Conservation (phyloP, 352 stramenopile genomes). For the Phytopythium montanum region DNA sequence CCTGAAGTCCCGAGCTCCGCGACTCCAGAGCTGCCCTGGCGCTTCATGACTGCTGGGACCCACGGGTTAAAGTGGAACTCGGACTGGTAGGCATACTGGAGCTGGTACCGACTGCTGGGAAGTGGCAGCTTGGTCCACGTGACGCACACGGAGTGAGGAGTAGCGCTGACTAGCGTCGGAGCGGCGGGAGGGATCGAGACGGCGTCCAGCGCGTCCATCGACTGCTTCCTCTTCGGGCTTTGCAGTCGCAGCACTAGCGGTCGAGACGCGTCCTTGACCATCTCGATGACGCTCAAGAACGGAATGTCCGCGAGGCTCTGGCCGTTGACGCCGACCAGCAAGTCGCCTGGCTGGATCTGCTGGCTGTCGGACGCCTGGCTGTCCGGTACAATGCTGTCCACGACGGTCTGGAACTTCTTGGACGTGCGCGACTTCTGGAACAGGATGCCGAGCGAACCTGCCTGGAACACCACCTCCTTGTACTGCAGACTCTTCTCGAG, state of each 20-base stretch:
- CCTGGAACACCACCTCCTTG: constrained; percentile 72
- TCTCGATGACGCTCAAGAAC: constrained; percentile 75
- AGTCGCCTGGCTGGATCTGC: constrained; percentile 62
- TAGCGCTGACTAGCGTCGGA: constrained; percentile 63
- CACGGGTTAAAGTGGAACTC: constrained; percentile 59
- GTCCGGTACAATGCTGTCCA: constrained; percentile 79
- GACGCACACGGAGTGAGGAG: constrained; percentile 55
- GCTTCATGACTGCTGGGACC: constrained; percentile 50
- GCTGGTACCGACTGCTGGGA: constrained; percentile 38
- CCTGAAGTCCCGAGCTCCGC: constrained; percentile 35
- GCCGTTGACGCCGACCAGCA: constrained; percentile 74
- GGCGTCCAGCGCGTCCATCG: constrained; percentile 46
- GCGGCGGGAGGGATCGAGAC: constrained; percentile 55
- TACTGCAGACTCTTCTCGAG: constrained; percentile 44
- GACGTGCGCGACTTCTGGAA: constrained; percentile 67
- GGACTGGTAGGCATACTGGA: constrained; percentile 62
- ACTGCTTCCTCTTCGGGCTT: constrained; percentile 41
- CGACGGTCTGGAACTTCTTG: constrained; percentile 66
- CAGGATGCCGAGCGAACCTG: constrained; percentile 69
- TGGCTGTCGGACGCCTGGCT: constrained; percentile 72
- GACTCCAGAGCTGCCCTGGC: constrained; percentile 23
- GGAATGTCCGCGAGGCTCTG: constrained; percentile 53
- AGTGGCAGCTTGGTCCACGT: constrained; percentile 49
- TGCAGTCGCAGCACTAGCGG: constrained; percentile 70
- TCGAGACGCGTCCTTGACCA: constrained; percentile 65